Conservation (phyloP, 192 early-diverging fungal species). For the Allomyces arbusculus region DNA sequence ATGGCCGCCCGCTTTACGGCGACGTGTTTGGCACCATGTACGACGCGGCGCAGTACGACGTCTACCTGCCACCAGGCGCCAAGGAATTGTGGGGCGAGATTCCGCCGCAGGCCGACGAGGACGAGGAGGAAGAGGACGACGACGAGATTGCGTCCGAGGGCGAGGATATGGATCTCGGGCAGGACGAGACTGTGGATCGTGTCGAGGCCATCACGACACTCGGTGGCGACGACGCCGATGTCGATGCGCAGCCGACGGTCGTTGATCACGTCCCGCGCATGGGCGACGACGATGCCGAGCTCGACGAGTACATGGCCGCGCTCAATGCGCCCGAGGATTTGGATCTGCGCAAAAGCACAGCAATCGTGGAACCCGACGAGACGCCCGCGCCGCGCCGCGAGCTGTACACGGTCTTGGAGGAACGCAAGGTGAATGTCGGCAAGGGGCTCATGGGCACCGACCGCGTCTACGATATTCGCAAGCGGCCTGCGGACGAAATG, state of each 20-base stretch:
- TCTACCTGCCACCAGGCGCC: conserved; percentile 46
- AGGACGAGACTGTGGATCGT: conserved; percentile 25
- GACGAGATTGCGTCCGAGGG: conserved; percentile 23
- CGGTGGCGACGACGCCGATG: conserved; percentile 41
- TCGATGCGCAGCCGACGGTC: conserved; percentile 65
- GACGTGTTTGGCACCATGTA: conserved; percentile 72
- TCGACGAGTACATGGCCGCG: conserved; percentile 51
- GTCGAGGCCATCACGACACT: conserved; percentile 12
- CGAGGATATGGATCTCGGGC: conserved; percentile 10
- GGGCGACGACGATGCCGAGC: conserved; percentile 66
- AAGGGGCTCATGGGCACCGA: conserved; percentile 86
- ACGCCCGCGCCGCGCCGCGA: conserved; percentile 21
- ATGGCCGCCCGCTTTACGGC: conserved; percentile 79
- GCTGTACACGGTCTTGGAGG: conserved; percentile 77
- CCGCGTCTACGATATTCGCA: conserved; percentile 55
- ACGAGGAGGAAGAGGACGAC: conserved; percentile 50
- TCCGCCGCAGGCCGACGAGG: conserved; percentile 47
- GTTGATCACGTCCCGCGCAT: conserved; percentile 49
- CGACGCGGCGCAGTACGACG: conserved; percentile 29
- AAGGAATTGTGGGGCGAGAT: conserved; percentile 76
- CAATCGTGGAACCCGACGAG: conserved; percentile 21
- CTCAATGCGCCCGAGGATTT: not conserved
- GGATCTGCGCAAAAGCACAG: conserved; percentile 4
- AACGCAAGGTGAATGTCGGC: conserved; percentile 33
- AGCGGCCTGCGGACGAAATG: conserved; percentile 13